These are phyloP conservation scores for Candida caryicola DNA, from an alignment of 805 yeast genomes.

Conservation along the genomic window DNA sequence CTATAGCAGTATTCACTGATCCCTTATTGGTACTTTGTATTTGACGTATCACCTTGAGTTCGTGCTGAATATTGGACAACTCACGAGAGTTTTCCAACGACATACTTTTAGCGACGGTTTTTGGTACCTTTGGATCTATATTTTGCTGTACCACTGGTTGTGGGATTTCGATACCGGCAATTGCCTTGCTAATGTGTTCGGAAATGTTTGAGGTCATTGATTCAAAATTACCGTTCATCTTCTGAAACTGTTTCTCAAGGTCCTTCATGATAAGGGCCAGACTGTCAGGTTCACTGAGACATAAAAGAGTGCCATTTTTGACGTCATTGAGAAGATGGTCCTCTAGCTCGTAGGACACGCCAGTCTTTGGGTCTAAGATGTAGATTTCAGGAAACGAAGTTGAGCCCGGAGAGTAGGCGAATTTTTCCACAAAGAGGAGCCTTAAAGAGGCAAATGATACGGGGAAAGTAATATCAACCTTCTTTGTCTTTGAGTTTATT, in stretches of 20 bases:
- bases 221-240: slow-evolving; percentile 18
- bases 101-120: not conserved
- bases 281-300: slow-evolving; percentile 49
- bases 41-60: slow-evolving; percentile 58
- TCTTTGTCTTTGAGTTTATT: slow-evolving; percentile 53
- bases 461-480: slow-evolving; percentile 44
- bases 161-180: slow-evolving; percentile 21
- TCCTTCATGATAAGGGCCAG: slow-evolving; percentile 17
- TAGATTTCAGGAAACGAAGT: slow-evolving; percentile 76
- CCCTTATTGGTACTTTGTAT: slow-evolving; percentile 46
- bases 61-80: slow-evolving; percentile 50
- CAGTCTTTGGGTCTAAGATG: slow-evolving; percentile 56
- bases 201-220: slow-evolving; percentile 11
- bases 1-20: slow-evolving; percentile 41
- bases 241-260: slow-evolving; percentile 17
- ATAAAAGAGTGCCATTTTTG: slow-evolving; percentile 55
- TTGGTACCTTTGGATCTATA: slow-evolving; percentile 2
- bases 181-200: slow-evolving; percentile 17
- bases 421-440: slow-evolving; percentile 78
- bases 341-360: slow-evolving; percentile 77
- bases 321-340: slow-evolving; percentile 62
- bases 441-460: slow-evolving; percentile 54
- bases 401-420: slow-evolving; percentile 75
- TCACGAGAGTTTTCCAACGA: slow-evolving; percentile 20
- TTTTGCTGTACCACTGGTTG: slow-evolving; percentile 12